Evolutionary conservation across 1,284 basidiomycete species (phyloP), one percentile per base, ranked within the genome.

Genomic region (Stereum hirsutum): DNA sequence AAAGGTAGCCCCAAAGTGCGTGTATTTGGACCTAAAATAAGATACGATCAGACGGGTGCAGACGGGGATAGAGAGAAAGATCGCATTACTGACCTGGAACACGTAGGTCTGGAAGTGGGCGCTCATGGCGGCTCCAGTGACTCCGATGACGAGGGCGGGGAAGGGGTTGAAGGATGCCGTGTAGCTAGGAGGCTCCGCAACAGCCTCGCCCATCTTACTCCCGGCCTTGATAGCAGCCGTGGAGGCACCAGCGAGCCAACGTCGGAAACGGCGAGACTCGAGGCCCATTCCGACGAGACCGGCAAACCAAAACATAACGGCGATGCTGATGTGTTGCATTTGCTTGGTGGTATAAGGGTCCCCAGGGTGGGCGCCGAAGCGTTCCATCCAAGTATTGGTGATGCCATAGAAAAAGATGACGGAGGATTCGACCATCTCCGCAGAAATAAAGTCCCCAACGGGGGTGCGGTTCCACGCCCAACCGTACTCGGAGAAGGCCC

Each of bases 361-460:
- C 15, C 89, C 90, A 0, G 84, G 63, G 17, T 76, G 62, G 0
- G 83, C 85, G 6, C 92, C 93, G 53, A 96, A 89, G 40, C 90
- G 78, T 62, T 98, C 94, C 89, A 98, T 92, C 91, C 92, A 98
- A 6, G 87, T 93, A 60, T 98, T 96, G 35, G 89, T 87, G 34
- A 79, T 70, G 14, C 94, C 95, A 58, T 98, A 97, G 1, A 81
- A 34, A 64, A 95, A 95, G 55, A 97, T 93, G 48, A 95, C 78
- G 7, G 74, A 57, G 5, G 82, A 91, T 63, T 98, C 94, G 51
- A 91, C 74, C 52, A 91, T 88, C 63, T 98, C 94, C 5, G 88
- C 93, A 2, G 83, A 80, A 8, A 78, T 71, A 38, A 69, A 65
- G 45, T 62, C 63, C 6, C 65, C 64, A 6, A 57, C 57, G 1